Evolutionary conservation across 2,329 filamentous ascomycete species (phyloP).

Genomic region (Alternaria gansuensis): DNA sequence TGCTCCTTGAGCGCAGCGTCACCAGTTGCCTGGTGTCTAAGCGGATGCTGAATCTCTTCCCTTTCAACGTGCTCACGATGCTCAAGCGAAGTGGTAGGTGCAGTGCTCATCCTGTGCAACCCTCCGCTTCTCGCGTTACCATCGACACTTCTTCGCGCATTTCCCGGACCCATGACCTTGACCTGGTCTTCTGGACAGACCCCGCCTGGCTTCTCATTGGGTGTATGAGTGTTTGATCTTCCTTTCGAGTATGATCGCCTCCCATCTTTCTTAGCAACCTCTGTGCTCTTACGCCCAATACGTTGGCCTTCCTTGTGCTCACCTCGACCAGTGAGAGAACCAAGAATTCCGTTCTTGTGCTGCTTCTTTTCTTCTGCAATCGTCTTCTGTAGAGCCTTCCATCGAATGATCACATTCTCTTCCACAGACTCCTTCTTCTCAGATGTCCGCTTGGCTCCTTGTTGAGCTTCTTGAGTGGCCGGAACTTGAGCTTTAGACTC

Average conservation of each 20-base stretch:
- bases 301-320: conserved; percentile 42
- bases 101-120: conserved; percentile 32
- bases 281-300: conserved; percentile 40
- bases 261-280: conserved; percentile 15
- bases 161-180: conserved; percentile 23
- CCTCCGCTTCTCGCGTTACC: conserved; percentile 10
- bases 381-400: conserved; percentile 37
- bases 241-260: conserved; percentile 18
- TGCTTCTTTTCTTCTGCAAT: conserved; percentile 40
- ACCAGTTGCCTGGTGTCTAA: neutral
- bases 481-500: conserved; percentile 21
- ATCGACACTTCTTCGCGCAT: conserved; percentile 27
- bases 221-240: conserved; percentile 20
- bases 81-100: conserved; percentile 26
- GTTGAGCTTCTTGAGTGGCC: conserved; percentile 19
- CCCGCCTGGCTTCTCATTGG: conserved; percentile 21
- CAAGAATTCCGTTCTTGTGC: conserved; percentile 37
- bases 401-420: conserved; percentile 33
- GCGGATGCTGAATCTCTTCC: conserved; percentile 12
- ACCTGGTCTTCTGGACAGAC: neutral
- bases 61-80: conserved; percentile 8
- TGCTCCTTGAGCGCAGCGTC: conserved; percentile 12
- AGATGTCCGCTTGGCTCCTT: conserved; percentile 11
- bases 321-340: conserved; percentile 36
- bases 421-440: conserved; percentile 46